These are phyloP conservation scores for Orbilia blumenaviensis DNA, from an alignment of 2,329 filamentous ascomycete genomes.

Conservation along the genomic window DNA sequence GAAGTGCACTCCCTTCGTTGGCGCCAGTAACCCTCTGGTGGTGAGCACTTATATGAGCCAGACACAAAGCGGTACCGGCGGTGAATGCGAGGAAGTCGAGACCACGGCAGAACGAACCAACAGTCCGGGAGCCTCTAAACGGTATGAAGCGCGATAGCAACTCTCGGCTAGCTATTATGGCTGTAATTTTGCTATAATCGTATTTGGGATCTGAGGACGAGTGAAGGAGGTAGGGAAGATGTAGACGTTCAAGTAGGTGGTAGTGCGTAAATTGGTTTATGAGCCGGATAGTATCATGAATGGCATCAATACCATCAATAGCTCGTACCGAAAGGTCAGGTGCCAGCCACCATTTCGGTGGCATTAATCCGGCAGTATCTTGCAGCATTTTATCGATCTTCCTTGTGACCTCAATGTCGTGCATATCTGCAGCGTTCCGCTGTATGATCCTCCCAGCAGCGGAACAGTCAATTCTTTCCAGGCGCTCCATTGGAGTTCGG, in stretches of 20 bases:
- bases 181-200: conserved; percentile 65
- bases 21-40: conserved; percentile 50
- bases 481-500: conserved; percentile 62
- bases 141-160: conserved; percentile 65
- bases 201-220: conserved; percentile 59
- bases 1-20: conserved; percentile 25
- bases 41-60: conserved; percentile 65
- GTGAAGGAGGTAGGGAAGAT: conserved; percentile 68
- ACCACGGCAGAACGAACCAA: conserved; percentile 63
- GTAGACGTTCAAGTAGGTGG: conserved; percentile 66
- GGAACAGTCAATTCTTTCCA: conserved; percentile 64
- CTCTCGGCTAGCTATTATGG: conserved; percentile 66
- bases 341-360: conserved; percentile 65
- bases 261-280: conserved; percentile 67
- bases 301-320: conserved; percentile 55
- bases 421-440: conserved; percentile 62
- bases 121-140: conserved; percentile 63
- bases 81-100: conserved; percentile 66
- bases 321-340: conserved; percentile 48
- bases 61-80: conserved; percentile 61
- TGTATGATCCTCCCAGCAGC: conserved; percentile 64
- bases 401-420: conserved; percentile 62
- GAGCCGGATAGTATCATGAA: conserved; percentile 60
- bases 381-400: conserved; percentile 64
- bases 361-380: conserved; percentile 62